Evolutionary conservation across 768 basidiomycete genomes (phyloP), one percentile per base, ranked within the genome.

Genomic region (Sistotremastrum suecicum): DNA sequence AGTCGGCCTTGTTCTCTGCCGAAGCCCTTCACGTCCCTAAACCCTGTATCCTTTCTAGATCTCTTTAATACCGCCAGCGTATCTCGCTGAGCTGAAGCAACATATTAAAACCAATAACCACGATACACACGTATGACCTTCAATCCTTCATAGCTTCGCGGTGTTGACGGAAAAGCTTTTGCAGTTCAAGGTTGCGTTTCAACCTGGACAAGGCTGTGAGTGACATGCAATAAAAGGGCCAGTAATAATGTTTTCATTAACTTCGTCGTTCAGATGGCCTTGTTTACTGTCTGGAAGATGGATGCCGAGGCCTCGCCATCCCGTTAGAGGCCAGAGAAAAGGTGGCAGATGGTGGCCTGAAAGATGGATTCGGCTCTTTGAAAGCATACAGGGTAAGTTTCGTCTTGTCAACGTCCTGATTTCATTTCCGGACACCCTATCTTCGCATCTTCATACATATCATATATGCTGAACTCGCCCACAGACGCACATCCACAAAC

Each of bases 211-310:
- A 45, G 64, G 68, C 52, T 65, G 71, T 72, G 53, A 63, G 69
- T 58, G 42, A 41, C 31, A 37, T 40, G 7, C 37, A 46, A 37
- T 48, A 36, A 11, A 20, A 37, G 43, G 51, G 45, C 11, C 36
- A 41, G 8, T 5, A 34, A 30, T 45, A 43, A 34, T 41, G 42
- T 37, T 44, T 33, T 51, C 39, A 47, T 41, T 45, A 38, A 30
- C 9, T 35, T 30, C 12, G 37, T 43, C 3, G 38, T 40, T 43
- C 36, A 76, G 74, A 58, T 52, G 74, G 72, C 12, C 48, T 50
- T 11, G 54, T 69, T 11, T 61, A 57, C 5, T 76, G 75, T 48
- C 55, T 70, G n/a, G 71, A 75, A 54, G 52, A 62, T n/a, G 66
- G 64, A 5, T 76, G 75, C 53, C 53, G 62, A 20, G 42, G 35